Percentiles rank a stretch among this genome's conserved stretches.
Evolutionary conservation across 305 asterid species (phyloP).

Genomic region (Stenogyne calaminthoides): DNA sequence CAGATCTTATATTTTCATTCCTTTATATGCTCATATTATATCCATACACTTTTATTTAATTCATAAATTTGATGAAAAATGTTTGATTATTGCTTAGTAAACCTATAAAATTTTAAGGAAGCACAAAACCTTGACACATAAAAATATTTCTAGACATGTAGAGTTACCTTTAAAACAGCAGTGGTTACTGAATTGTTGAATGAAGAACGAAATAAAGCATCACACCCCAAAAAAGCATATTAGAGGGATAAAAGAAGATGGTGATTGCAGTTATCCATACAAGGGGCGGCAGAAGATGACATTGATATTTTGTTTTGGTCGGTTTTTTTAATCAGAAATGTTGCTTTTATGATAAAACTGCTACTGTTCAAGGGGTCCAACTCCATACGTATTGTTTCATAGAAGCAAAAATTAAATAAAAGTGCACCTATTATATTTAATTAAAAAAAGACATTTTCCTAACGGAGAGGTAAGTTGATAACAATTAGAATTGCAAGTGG

Average conservation of each 20-base stretch:
- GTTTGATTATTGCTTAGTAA: neutral
- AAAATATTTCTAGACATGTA: neutral
- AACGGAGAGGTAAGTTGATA: neutral
- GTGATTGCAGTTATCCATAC: constrained; percentile 34
- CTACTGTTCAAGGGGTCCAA: neutral
- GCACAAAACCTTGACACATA: neutral
- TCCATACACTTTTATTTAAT: too few species aligned
- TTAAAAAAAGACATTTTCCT: constrained; percentile 27
- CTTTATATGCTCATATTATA: too few species aligned
- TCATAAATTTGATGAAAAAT: too few species aligned
- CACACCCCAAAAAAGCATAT: neutral
- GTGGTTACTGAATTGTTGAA: neutral
- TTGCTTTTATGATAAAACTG: constrained; percentile 19
- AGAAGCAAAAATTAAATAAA: constrained; percentile 13
- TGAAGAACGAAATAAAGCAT: constrained; percentile 1
- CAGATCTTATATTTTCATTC: too few species aligned
- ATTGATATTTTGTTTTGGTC: constrained; percentile 38
- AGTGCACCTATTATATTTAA: constrained; percentile 1
- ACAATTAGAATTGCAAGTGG: constrained; percentile 16
- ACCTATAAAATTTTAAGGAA: neutral
- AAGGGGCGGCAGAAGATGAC: constrained; percentile 53
- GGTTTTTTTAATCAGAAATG: constrained; percentile 34
- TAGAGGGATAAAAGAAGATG: neutral
- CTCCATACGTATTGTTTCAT: neutral
- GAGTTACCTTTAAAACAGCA: neutral